Conservation (phyloP, 345 rosid genomes). For the Rubroshorea leprosula region DNA sequence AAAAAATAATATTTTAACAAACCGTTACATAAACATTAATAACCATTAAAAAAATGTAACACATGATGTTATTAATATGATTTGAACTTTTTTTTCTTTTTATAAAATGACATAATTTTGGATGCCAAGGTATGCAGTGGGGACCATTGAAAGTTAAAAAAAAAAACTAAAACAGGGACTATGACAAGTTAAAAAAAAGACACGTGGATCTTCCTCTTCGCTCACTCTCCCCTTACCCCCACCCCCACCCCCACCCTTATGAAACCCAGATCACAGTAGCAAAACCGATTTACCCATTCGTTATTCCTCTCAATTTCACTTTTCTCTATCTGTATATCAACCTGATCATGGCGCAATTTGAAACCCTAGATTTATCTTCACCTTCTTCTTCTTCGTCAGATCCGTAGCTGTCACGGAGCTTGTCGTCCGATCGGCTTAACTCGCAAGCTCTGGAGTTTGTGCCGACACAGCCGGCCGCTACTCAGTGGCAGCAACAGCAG, state of each 20-base stretch:
- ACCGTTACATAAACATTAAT: no score
- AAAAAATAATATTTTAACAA: no score
- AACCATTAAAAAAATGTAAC: no score
- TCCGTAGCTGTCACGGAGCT: conserved; percentile 36
- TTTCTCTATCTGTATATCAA: background rate
- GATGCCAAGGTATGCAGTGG: no score
- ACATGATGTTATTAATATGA: no score
- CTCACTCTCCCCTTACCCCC: background rate
- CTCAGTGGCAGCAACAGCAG: conserved; percentile 12
- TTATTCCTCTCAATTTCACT: background rate
- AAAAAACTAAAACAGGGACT: no score
- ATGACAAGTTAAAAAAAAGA: no score
- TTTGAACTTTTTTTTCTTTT: no score
- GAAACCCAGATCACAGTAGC: conserved; percentile 31
- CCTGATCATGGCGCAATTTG: conserved; percentile 9
- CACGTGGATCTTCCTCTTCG: background rate
- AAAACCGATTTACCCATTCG: background rate
- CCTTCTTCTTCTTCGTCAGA: conserved; percentile 15
- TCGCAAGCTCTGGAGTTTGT: conserved; percentile 94
- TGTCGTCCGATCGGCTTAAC: conserved; percentile 53
- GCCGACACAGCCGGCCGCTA: conserved; percentile 42
- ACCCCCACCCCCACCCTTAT: no score
- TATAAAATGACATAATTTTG: no score
- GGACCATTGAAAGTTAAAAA: no score
- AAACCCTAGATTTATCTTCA: conserved; percentile 31